phyloP scores from a whole-genome alignment of 768 basidiomycete species.

The Kwoniella europaea region DNA sequence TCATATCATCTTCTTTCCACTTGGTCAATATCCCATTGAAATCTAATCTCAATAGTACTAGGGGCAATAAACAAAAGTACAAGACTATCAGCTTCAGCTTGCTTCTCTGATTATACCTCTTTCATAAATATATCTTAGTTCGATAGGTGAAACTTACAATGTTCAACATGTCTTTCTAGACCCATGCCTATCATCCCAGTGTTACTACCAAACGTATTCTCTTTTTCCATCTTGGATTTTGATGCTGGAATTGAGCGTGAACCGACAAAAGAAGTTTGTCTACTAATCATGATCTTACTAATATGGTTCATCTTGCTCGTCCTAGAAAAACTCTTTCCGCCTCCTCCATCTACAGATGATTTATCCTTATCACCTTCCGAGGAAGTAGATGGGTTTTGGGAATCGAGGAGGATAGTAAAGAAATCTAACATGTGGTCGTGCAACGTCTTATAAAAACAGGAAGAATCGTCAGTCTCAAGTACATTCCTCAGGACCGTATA shows the following conservation, averaged over 20 bases:
- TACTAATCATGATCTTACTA: slow-evolving; percentile 30
- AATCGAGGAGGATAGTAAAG: slow-evolving; percentile 77
- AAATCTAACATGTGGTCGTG: slow-evolving; percentile 72
- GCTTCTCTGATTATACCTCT: no score
- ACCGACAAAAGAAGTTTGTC: slow-evolving; percentile 15
- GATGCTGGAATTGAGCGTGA: background rate
- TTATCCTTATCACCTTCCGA: slow-evolving; percentile 39
- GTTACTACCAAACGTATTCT: slow-evolving; percentile 68
- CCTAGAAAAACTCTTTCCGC: slow-evolving; percentile 45
- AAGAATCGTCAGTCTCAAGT: background rate
- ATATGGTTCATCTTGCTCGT: slow-evolving; percentile 29
- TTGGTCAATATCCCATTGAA: slow-evolving; percentile 65
- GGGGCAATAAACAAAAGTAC: background rate
- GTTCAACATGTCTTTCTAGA: slow-evolving; percentile 72
- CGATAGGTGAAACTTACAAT: slow-evolving; percentile 54
- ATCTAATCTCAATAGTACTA: slow-evolving; percentile 75
- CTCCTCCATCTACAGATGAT: slow-evolving; percentile 59
- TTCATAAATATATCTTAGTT: background rate
- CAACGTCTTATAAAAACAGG: slow-evolving; percentile 64
- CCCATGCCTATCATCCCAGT: slow-evolving; percentile 60
- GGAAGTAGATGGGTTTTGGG: slow-evolving; percentile 72
- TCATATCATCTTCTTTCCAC: slow-evolving; percentile 39
- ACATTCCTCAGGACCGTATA: background rate
- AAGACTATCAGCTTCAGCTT: background rate
- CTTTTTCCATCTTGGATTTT: slow-evolving; percentile 47